Conservation (phyloP, 257 asterid species). For the Nicotiana sylvestris region DNA sequence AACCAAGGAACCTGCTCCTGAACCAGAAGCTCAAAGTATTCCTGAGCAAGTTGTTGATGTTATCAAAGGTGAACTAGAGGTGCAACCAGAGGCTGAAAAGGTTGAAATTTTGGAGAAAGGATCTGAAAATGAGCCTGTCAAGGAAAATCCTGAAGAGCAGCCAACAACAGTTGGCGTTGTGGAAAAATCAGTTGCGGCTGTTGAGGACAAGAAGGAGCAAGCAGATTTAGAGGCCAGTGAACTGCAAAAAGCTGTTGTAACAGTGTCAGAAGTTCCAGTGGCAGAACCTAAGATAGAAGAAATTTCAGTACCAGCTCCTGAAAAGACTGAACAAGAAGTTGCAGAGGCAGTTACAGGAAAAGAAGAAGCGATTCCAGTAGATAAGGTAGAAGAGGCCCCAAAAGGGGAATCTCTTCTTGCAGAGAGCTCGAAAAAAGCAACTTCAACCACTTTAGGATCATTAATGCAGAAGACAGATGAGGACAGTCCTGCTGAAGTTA, state of each 20-base stretch:
- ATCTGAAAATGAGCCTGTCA: slow-evolving; percentile 13
- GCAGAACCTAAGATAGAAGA: slow-evolving; percentile 18
- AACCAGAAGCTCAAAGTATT: background rate
- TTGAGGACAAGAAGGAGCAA: slow-evolving; percentile 24
- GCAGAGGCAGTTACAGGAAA: slow-evolving; percentile 18
- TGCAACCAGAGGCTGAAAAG: slow-evolving; percentile 15
- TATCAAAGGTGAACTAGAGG: slow-evolving; percentile 18
- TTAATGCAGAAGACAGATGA: slow-evolving; percentile 20
- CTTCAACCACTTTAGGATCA: slow-evolving; percentile 16
- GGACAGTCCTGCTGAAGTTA: slow-evolving; percentile 16
- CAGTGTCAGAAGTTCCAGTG: slow-evolving; percentile 26
- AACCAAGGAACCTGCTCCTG: slow-evolving; percentile 19
- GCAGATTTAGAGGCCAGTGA: slow-evolving; percentile 20
- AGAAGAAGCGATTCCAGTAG: slow-evolving; percentile 15
- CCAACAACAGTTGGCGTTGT: slow-evolving; percentile 19
- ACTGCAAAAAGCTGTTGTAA: slow-evolving; percentile 18
- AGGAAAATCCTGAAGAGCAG: slow-evolving; percentile 27
- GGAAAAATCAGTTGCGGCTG: slow-evolving; percentile 22
- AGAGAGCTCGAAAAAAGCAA: slow-evolving; percentile 19
- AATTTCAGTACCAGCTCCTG: slow-evolving; percentile 25
- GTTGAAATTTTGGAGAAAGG: slow-evolving; percentile 21
- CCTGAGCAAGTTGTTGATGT: slow-evolving; percentile 15
- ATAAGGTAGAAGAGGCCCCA: background rate
- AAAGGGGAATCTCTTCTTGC: slow-evolving; percentile 22
- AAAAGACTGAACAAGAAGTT: slow-evolving; percentile 24